phyloP scores from a whole-genome alignment of 768 basidiomycete species.

The Mrakia gelida region DNA sequence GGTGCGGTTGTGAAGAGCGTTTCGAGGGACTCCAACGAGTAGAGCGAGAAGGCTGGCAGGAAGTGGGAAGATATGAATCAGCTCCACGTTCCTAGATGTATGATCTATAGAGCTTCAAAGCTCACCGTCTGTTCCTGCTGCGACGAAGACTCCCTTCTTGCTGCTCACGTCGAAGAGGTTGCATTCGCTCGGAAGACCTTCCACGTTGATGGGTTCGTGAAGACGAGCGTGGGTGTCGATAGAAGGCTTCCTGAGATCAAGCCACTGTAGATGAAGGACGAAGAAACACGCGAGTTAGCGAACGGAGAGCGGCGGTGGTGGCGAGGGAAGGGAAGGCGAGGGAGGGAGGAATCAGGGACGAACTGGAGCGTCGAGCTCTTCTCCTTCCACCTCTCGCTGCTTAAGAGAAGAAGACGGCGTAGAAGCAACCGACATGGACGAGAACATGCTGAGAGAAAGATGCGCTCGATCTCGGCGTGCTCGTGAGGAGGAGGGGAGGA shows the following conservation, averaged over 20 bases:
- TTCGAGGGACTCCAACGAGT: slow-evolving; percentile 30
- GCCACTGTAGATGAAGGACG: slow-evolving; percentile 15
- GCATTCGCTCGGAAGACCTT: slow-evolving; percentile 11
- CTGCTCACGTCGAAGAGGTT: slow-evolving; percentile 28
- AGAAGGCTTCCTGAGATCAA: slow-evolving; percentile 27
- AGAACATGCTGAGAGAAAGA: neutral
- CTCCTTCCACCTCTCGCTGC: slow-evolving; percentile 25
- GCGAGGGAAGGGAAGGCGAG: neutral
- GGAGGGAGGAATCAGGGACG: neutral
- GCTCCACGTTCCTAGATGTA: neutral
- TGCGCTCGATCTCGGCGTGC: neutral
- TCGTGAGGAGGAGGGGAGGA: no score
- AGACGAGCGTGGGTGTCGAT: slow-evolving; percentile 28
- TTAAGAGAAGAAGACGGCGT: neutral
- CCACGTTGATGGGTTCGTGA: slow-evolving; percentile 12
- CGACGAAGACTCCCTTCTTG: slow-evolving; percentile 18
- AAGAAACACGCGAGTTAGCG: neutral
- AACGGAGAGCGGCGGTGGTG: neutral
- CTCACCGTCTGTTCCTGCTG: slow-evolving; percentile 18
- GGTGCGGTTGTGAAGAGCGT: slow-evolving; percentile 1
- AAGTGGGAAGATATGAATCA: neutral
- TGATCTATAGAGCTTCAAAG: neutral
- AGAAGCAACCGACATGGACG: slow-evolving; percentile 9
- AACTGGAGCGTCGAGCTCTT: slow-evolving; percentile 30
- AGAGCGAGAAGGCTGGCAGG: slow-evolving; percentile 37